These are phyloP conservation scores for Rhazya stricta DNA, from an alignment of 257 asterid genomes.

Conservation along the genomic window DNA sequence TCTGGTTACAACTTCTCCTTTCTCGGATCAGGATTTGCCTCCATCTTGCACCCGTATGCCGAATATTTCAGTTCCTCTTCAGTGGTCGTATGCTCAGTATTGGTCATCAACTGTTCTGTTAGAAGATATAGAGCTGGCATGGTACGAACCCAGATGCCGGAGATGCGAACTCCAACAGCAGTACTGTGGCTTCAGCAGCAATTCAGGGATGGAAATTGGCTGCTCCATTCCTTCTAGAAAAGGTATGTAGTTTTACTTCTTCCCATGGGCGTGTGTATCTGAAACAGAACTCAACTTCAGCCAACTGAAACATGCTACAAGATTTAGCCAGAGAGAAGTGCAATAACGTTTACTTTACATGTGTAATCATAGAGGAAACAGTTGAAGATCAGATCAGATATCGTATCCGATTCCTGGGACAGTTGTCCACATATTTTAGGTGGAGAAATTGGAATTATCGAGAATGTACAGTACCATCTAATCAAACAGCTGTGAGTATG, in stretches of 20 bases:
- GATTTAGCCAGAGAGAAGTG: neutral
- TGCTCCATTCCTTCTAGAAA: conserved; percentile 4
- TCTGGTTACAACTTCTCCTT: neutral
- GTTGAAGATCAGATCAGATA: too few relatives aligned
- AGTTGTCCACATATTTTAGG: too few relatives aligned
- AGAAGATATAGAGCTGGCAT: neutral
- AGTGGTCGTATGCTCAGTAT: neutral
- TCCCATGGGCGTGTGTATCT: neutral
- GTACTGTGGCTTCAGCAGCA: conserved; percentile 2
- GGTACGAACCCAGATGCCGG: neutral
- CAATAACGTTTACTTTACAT: neutral
- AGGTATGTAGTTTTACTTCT: neutral
- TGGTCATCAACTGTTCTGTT: neutral
- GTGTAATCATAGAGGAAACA: too few relatives aligned
- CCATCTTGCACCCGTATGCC: neutral
- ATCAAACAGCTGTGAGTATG: neutral
- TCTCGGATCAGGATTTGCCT: neutral
- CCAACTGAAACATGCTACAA: neutral
- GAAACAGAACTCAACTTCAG: neutral
- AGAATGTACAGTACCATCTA: too few relatives aligned
- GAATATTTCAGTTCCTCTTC: conserved; percentile 1
- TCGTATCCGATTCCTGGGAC: too few relatives aligned
- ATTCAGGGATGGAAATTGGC: neutral
- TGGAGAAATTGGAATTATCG: too few relatives aligned
- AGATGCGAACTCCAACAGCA: neutral